Conservation (phyloP, 2,329 filamentous ascomycete species). For the Cryphonectria nitschkei region DNA sequence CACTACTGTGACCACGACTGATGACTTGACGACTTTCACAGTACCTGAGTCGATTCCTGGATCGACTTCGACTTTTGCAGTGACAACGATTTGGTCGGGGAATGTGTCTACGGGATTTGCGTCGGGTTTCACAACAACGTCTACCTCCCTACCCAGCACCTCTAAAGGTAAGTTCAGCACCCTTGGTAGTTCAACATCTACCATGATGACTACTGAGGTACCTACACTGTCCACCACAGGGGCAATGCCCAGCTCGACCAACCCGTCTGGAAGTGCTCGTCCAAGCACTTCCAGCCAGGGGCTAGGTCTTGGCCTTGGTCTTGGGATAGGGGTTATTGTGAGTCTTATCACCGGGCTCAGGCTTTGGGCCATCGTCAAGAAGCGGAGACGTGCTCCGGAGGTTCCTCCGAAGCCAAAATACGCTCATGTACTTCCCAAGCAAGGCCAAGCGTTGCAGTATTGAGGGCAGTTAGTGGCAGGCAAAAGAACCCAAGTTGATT, state of each 20-base stretch:
- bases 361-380: not conserved
- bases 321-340: slow-evolving; percentile 2
- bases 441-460: not conserved
- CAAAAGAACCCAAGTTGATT: not conserved
- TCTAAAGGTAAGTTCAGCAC: not conserved
- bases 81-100: too few relatives aligned
- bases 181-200: not conserved
- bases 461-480: not conserved
- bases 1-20: not conserved
- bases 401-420: not conserved
- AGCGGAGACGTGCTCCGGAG: not conserved
- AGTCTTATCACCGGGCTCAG: not conserved
- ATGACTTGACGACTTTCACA: too few relatives aligned
- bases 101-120: too few relatives aligned
- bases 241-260: not conserved
- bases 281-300: not conserved
- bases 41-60: too few relatives aligned
- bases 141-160: not conserved
- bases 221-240: not conserved
- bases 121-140: not conserved
- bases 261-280: not conserved
- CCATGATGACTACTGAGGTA: not conserved
- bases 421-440: not conserved
- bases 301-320: slow-evolving; percentile 3
- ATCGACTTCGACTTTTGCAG: too few relatives aligned